These are phyloP conservation scores for Colletotrichum theobromicola DNA, from an alignment of 2,329 filamentous ascomycete genomes.

Conservation along the genomic window DNA sequence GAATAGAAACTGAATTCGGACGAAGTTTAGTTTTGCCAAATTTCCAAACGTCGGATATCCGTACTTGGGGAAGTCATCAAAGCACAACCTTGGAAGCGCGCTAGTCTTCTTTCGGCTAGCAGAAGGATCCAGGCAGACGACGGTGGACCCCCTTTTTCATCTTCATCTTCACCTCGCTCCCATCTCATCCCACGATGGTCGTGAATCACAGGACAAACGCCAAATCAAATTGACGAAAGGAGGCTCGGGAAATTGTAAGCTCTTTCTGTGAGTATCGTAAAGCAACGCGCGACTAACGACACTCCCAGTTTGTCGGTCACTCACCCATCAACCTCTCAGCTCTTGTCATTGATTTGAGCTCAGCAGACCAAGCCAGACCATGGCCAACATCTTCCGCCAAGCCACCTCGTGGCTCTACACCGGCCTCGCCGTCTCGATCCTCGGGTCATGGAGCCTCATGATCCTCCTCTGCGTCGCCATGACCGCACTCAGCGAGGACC, in stretches of 20 bases:
- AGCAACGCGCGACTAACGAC: rapidly evolving
- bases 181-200: background rate
- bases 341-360: background rate
- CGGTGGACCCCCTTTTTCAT: background rate
- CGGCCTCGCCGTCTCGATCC: slow-evolving; percentile 1
- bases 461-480: background rate
- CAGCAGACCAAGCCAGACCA: background rate
- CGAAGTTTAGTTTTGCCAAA: background rate
- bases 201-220: background rate
- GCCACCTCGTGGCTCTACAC: slow-evolving; percentile 16
- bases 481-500: background rate
- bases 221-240: background rate
- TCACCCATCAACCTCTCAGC: rapidly evolving
- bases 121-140: background rate
- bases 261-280: rapidly evolving
- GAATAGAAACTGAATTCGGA: background rate
- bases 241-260: rapidly evolving
- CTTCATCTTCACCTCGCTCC: background rate
- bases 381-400: slow-evolving; percentile 9
- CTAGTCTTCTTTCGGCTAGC: background rate
- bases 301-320: rapidly evolving
- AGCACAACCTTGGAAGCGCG: background rate
- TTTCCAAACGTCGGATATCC: background rate
- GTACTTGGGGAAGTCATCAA: background rate
- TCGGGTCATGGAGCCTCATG: slow-evolving; percentile 4